Evolutionary conservation across 1,284 basidiomycete genomes (phyloP), one percentile per base, ranked within the genome.

Genomic region (Leccinum pallidistipes): DNA sequence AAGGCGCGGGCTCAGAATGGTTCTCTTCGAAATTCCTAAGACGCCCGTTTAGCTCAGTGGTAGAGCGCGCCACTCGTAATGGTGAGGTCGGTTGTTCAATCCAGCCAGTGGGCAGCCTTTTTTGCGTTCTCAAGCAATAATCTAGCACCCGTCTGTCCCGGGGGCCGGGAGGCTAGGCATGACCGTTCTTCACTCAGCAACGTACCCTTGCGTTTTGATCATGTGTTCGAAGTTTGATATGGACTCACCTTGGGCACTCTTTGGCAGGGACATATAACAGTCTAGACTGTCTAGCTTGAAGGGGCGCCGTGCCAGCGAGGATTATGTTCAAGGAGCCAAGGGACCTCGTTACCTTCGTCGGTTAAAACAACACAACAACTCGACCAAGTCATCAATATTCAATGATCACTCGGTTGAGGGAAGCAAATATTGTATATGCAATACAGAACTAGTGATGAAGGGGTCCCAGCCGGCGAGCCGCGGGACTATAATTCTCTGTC

Each of bases 21-120:
- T 11, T 21, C 21, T 47, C 6, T 6, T 11, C 11, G 5, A 12
- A 12, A 4, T 47, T 5, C 11, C 11, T 5, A 21, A 47, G 11
- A 47, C 12, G 68, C 68, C 70, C 69, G 70, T 56, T 71, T 71
- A 69, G 68, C 68, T 69, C 80, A 81, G 81, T 80, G 78, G 80
- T 79, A 81, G 79, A 80, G 80, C 80, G 80, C 78, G 76, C 74
- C 79, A 81, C 81, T 82, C 74, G 77, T 78, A 76, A 70, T 78
- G 77, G 69, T 78, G 76, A 79, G 76, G 77, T 77, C 78, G 76
- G 74, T 78, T 78, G 78, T 79, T 79, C 77, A 78, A 78, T 77
- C 75, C 77, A 78, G 77, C 77, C 68, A 69, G 68, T 57, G 68
- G 70, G 70, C 68, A 70, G 10, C 0, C 5, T 55, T 60, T 59